Base-by-base conservation (phyloP, 371 early-diverging fungal genomes). In the Circinella umbellata region DNA sequence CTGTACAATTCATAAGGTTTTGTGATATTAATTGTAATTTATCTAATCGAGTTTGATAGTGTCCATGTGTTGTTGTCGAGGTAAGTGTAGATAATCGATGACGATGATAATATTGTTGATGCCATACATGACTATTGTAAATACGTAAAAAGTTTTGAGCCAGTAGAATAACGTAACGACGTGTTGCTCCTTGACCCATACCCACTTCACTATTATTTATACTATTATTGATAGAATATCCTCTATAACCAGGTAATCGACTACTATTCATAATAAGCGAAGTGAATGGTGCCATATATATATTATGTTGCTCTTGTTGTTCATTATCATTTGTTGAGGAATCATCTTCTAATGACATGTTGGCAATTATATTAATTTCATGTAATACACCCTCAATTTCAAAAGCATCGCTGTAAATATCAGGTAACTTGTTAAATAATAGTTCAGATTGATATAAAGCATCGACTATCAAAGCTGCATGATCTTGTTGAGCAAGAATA, bases 371-470 rank as follows among this genome's bases (percentile, higher is more conserved):
- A 7, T 79, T 80, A 63, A 91, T 80, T 53, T 86, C 87, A 57
- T 87, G 82, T 0, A 82, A 69, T 3, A 91, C 88, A 14, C 92
- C 92, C 63, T 91, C 90, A 18, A 90, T 75, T 37, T 83, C 80
- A 73, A 91, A 88, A 20, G 79, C 74, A 11, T 67, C 72, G 15
- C 69, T 71, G 63, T 87, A 91, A 2, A 78, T 61, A 11, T 77
- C 73, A 0, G 90, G 89, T 0, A 88, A 66, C 55, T 86, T 89
- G 9, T 76, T 76, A 64, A 85, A 71, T n/a, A 90, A 70, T 0
- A 91, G 62, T 37, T 84, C 81, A 0, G 82, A 68, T 15, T 87
- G 78, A 53, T 86, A 88, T 42, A 91, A 79, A 6, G 89, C 82
- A 42, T 82, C 82, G 3, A 87, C 76, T 1, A 85, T 75, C 9